Base-by-base conservation (phyloP, 352 stramenopile species). In the Globisporangium recalcitrans region DNA sequence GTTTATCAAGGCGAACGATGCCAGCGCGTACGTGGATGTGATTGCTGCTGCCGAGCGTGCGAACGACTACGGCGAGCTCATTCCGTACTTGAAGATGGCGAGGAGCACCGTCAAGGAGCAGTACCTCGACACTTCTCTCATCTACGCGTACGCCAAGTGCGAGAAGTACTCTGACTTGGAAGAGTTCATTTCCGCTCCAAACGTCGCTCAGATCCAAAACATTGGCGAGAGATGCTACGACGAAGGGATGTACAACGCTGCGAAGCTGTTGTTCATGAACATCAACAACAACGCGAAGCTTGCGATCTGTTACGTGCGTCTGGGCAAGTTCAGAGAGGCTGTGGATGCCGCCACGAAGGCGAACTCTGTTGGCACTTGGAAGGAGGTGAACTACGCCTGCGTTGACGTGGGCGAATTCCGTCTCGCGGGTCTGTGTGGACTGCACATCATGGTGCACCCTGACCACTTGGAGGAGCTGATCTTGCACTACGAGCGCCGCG, bases 241-340 rank as follows among this genome's bases (percentile, higher is more conserved):
- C 60, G 97, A 99, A 82, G 96, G 95, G 57, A 95, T 99, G 72
- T 99, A 99, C 82, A 94, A 98, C 65, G 97, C 98, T 40, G 97
- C 97, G 3, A 99, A 99, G 78, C 82, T 99, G 58, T 73, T 99
- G 46, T 99, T 99, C 82, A 93, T 97, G 70, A 99, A 98, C 76
- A 99, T 99, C 78, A 99, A 99, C 90, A 99, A 99, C 90, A 99
- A 99, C 78, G 98, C 97, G 31, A 99, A 99, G 87, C 87, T 99
- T 52, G 97, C 98, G 31, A 97, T 99, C 65, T 99, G 97, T 84
- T 98, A 98, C 73, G 97, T 99, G 60, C 92, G 98, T 72, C 87
- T 99, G 19, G 93, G 96, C 59, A 98, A 99, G 76, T 99, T 98
- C 87, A 85, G 97, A 59, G 97, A 99, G 73, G 98, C 98, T 54